Base-by-base conservation (phyloP, 2,329 filamentous ascomycete species). In the Penicillium expansum region DNA sequence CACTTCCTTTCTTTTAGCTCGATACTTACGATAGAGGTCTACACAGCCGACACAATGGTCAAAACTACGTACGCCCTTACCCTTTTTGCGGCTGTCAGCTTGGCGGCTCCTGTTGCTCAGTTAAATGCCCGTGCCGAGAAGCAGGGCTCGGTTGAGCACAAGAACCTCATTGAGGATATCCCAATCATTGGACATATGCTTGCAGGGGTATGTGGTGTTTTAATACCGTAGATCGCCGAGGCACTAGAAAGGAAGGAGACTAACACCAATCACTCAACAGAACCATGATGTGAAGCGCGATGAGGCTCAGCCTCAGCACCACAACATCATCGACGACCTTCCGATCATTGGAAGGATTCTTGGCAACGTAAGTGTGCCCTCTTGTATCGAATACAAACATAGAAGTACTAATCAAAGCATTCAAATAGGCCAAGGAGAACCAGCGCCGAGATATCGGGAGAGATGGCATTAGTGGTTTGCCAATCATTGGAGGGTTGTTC, bases 61-160 rank as follows among this genome's bases (percentile, higher is more conserved):
- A 67, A 67, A 48, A 57, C 62, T 44, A 63, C 60, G n/a, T 64
- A 64, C 14, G 63, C 60, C 20, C 54, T 67, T 6, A 62, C 63
- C 39, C 59, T 67, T 20, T 65, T 65, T 41, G 62, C 57, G n/a
- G 64, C 64, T n/a, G 41, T 63, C 57, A 64, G 63, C 43, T 30
- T 67, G 48, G 64, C 64, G 24, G 64, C 62, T 4, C 64, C 64
- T 2, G 5, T 67, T 49, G 35, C 49, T 11, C 59, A 56, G 16
- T 30, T 29, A 5, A 59, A 55, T 56, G 58, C 58, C 11, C 60
- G 45, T 11, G 48, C 53, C 1, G 37, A 43, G 3, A 13, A 48
- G 11, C 4, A 59, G 14, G n/a, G 4, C 9, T 44, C 39, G 4
- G 20, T 7, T 22, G 33, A 55, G 29, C 51, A 60, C 43, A 42